Evolutionary conservation across 192 early-diverging fungal species (phyloP).

Genomic region (Funneliformis mosseae): DNA sequence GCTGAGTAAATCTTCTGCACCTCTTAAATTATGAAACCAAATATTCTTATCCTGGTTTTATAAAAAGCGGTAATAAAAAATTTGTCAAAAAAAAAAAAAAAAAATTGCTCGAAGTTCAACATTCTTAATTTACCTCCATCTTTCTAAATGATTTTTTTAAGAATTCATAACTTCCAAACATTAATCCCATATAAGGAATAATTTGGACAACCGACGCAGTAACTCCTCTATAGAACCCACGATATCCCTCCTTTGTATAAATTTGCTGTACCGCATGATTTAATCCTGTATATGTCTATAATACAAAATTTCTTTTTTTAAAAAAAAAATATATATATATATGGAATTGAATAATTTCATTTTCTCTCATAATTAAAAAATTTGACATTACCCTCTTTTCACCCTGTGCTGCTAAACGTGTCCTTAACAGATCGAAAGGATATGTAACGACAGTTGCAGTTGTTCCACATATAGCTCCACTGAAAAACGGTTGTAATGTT

Average conservation of each 20-base stretch:
- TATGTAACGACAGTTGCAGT: slow-evolving; percentile 83
- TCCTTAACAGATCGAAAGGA: slow-evolving; percentile 95
- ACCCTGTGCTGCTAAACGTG: slow-evolving; percentile 88
- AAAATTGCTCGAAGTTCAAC: neutral
- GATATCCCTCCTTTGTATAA: slow-evolving; percentile 68
- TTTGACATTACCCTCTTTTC: slow-evolving; percentile 42
- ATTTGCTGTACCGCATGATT: slow-evolving; percentile 69
- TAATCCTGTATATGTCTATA: slow-evolving; percentile 67
- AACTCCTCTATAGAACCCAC: slow-evolving; percentile 86
- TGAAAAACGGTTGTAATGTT: slow-evolving; percentile 61
- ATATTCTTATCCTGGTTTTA: slow-evolving; percentile 36
- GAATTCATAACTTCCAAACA: slow-evolving; percentile 65
- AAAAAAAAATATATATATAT: neutral
- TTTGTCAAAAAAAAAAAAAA: neutral
- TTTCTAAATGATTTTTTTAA: slow-evolving; percentile 3
- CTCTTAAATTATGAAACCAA: slow-evolving; percentile 32
- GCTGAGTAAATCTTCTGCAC: slow-evolving; percentile 67
- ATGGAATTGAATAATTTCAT: neutral
- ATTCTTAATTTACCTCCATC: slow-evolving; percentile 36
- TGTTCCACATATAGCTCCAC: slow-evolving; percentile 78
- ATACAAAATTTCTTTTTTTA: neutral
- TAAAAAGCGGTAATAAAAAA: neutral
- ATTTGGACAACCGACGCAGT: slow-evolving; percentile 83
- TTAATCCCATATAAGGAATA: slow-evolving; percentile 93
- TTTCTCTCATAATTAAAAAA: too few species aligned